Evolutionary conservation across 169 alveolate species (phyloP), one percentile per base, ranked within the genome.

Genomic region (Neospora caninum): DNA sequence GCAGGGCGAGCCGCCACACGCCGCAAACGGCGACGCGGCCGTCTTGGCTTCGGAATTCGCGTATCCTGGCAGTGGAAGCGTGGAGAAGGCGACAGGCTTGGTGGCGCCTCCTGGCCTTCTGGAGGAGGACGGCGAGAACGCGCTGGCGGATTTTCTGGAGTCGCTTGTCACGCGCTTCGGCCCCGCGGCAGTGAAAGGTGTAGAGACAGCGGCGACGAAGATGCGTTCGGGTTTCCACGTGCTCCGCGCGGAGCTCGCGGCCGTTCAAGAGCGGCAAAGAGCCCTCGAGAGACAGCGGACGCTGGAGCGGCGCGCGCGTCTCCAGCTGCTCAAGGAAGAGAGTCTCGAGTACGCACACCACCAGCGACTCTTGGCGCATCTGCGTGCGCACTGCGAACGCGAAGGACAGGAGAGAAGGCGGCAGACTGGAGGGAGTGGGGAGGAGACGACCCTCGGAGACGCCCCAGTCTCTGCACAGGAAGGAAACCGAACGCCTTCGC

Each of bases 121-220:
- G 41, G 67, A 43, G 67, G 67, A 82, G 38, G 67, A 43, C 22
- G 89, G 67, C 7, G 89, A 82, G 64, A 82, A 41, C 36, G 34
- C 39, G 18, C 0, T 73, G 84, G 84, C 84, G 27, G 89, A 82
- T 41, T 22, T 82, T 29, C 89, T 82, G 22, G 89, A 42, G 34
- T 1, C n/a, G n/a, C 36, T 82, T 2, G 41, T 82, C 41, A 27
- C 34, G 67, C n/a, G 41, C 25, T 82, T 29, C 38, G 89, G 89
- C 2, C 89, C 89, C 41, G 89, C 89, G 9, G 89, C 89, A 7
- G 89, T 82, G 42, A 1, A 25, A 22, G 67, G 69, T 18, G 89
- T 82, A 4, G 89, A 42, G 53, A 42, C 89, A 41, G 89, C 89
- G 16, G 89, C 89, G 67, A 38, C n/a, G 54, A 82, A 41, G 41